A percentile compares a stretch with the other conserved stretches of the same genome.
phyloP scores from a whole-genome alignment of 345 rosid species.

The Linum lewisii region DNA sequence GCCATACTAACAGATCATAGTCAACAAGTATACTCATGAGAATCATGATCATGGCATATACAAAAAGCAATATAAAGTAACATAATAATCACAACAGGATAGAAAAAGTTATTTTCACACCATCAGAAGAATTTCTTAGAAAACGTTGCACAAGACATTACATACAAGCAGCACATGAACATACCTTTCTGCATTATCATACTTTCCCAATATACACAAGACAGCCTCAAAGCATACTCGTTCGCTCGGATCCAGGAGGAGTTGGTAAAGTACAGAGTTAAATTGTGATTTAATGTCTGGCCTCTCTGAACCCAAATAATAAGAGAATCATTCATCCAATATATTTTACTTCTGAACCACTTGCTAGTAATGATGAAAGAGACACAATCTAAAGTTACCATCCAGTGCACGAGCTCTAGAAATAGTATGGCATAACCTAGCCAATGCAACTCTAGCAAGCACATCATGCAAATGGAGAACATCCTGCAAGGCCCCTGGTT shows the following conservation, averaged over 20 bases:
- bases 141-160: background rate
- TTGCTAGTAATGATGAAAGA: background rate
- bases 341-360: conserved; percentile 8
- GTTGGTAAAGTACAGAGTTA: conserved; percentile 89
- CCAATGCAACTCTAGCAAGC: conserved; percentile 93
- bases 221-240: conserved; percentile 98
- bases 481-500: conserved; percentile 95
- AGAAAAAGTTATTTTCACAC: too few species aligned
- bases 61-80: conserved; percentile 3
- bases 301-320: conserved; percentile 52
- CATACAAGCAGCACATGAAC: background rate
- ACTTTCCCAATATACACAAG: conserved; percentile 80
- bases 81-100: background rate
- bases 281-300: conserved; percentile 90
- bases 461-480: conserved; percentile 98
- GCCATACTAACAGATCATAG: background rate
- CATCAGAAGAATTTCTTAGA: too few species aligned
- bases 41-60: background rate
- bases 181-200: conserved; percentile 70
- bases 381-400: conserved; percentile 39
- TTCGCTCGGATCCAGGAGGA: conserved; percentile 95
- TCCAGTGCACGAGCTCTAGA: conserved; percentile 90
- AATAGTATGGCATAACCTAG: conserved; percentile 82
- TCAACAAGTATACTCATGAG: background rate
- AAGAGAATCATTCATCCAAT: conserved; percentile 16